Conservation (phyloP, 1,284 basidiomycete species). For the Exobasidium cylindrosporum region DNA sequence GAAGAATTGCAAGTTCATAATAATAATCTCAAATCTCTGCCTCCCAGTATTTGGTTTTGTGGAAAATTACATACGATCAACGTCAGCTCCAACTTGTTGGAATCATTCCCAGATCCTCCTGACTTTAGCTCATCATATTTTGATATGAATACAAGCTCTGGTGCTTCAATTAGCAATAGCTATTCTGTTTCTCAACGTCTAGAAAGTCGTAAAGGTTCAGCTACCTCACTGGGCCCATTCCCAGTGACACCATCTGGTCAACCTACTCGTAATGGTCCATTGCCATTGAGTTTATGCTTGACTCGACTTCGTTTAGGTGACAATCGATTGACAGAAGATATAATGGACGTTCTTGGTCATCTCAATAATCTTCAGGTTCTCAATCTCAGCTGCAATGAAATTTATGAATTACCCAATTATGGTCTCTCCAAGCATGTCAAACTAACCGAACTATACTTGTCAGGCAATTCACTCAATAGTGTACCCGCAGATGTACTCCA, state of each 20-base stretch:
- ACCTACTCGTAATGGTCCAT: slow-evolving; percentile 60
- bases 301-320: slow-evolving; percentile 81
- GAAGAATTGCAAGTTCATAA: slow-evolving; percentile 80
- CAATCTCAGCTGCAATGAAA: slow-evolving; percentile 93
- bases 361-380: slow-evolving; percentile 63
- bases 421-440: slow-evolving; percentile 70
- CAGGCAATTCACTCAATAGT: slow-evolving; percentile 85
- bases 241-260: slow-evolving; percentile 8
- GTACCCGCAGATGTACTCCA: slow-evolving; percentile 68
- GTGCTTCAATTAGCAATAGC: not conserved
- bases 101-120: slow-evolving; percentile 64
- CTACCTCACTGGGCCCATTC: not conserved
- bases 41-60: slow-evolving; percentile 80
- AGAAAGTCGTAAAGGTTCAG: slow-evolving; percentile 16
- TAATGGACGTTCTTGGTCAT: slow-evolving; percentile 74
- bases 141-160: not conserved
- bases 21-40: slow-evolving; percentile 80
- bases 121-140: slow-evolving; percentile 55
- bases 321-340: slow-evolving; percentile 81
- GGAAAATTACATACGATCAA: slow-evolving; percentile 73
- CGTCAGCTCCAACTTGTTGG: slow-evolving; percentile 81
- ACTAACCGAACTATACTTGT: slow-evolving; percentile 85
- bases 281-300: slow-evolving; percentile 65
- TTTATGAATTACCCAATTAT: slow-evolving; percentile 72
- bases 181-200: slow-evolving; percentile 1